Conservation (phyloP, 2,329 filamentous ascomycete species). For the Aspergillus calidoustus region DNA sequence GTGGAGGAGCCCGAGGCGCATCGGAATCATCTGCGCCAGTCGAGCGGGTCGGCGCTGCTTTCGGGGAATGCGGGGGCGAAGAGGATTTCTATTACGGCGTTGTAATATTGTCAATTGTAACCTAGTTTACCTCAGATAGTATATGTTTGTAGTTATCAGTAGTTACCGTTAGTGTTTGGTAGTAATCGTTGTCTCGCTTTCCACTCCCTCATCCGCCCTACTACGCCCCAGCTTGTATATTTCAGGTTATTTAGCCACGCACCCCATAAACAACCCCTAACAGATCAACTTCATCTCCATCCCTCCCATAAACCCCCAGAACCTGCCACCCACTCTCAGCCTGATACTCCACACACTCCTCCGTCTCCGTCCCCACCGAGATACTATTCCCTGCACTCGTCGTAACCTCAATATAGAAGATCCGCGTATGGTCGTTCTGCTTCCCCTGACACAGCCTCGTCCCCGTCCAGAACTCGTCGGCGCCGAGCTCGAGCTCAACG, state of each 20-base stretch:
- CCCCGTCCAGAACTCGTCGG: constrained; percentile 54
- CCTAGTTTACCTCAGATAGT: not conserved
- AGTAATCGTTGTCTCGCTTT: not conserved
- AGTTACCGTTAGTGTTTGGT: not conserved
- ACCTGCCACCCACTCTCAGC: constrained; percentile 57
- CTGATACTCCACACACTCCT: constrained; percentile 53
- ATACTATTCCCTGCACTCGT: constrained; percentile 56
- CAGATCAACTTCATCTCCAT: constrained; percentile 61
- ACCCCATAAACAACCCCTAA: constrained; percentile 45
- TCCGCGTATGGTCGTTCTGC: constrained; percentile 53
- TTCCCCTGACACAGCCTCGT: constrained; percentile 58
- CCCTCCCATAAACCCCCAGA: constrained; percentile 58
- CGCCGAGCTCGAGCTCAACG: constrained; percentile 49
- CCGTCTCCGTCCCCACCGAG: constrained; percentile 51
- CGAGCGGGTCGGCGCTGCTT: constrained; percentile 34
- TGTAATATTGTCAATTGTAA: constrained; percentile 16
- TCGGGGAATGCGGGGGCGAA: constrained; percentile 32
- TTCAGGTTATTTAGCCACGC: too few species aligned
- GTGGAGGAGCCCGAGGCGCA: constrained; percentile 35
- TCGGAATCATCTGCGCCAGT: constrained; percentile 36
- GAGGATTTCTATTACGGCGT: constrained; percentile 27
- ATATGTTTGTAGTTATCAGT: not conserved
- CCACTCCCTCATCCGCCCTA: not conserved
- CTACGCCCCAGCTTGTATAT: too few species aligned
- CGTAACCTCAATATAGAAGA: constrained; percentile 61